A percentile compares a stretch with the other conserved stretches of the same genome.
Conservation (phyloP, 768 basidiomycete genomes). For the Leccinum rimulosum region DNA sequence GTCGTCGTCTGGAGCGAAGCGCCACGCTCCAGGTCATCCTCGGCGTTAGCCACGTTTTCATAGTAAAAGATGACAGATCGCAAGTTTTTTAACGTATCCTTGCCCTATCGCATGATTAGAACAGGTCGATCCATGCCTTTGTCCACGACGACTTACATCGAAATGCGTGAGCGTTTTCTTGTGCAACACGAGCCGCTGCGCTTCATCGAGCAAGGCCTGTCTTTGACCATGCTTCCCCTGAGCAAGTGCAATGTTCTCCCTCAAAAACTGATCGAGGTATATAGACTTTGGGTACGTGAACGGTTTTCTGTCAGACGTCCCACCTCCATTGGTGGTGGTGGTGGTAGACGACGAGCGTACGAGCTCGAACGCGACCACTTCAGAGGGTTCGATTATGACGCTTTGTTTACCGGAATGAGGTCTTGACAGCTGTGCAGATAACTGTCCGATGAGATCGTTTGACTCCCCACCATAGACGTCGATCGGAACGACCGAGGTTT, state of each 20-base stretch:
- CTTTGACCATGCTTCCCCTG: conserved; percentile 34
- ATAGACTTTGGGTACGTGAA: conserved; percentile 65
- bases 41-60: conserved; percentile 57
- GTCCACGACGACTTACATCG: conserved; percentile 45
- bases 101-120: conserved; percentile 40
- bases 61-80: conserved; percentile 66
- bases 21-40: conserved; percentile 47
- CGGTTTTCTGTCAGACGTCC: conserved; percentile 24
- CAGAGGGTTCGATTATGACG: conserved; percentile 61
- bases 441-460: conserved; percentile 58
- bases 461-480: conserved; percentile 42
- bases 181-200: conserved; percentile 43
- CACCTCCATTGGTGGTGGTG: conserved; percentile 9
- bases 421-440: conserved; percentile 35
- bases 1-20: conserved; percentile 42
- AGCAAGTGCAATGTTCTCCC: conserved; percentile 49
- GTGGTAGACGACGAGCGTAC: conserved; percentile 26
- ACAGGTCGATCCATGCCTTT: neutral
- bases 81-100: conserved; percentile 62
- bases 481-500: conserved; percentile 51
- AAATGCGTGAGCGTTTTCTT: conserved; percentile 48
- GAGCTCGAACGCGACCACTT: conserved; percentile 60
- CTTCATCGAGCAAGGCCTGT: conserved; percentile 44
- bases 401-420: conserved; percentile 41
- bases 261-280: conserved; percentile 72